Conservation (phyloP, 2,329 filamentous ascomycete species). For the Monilinia polystroma region DNA sequence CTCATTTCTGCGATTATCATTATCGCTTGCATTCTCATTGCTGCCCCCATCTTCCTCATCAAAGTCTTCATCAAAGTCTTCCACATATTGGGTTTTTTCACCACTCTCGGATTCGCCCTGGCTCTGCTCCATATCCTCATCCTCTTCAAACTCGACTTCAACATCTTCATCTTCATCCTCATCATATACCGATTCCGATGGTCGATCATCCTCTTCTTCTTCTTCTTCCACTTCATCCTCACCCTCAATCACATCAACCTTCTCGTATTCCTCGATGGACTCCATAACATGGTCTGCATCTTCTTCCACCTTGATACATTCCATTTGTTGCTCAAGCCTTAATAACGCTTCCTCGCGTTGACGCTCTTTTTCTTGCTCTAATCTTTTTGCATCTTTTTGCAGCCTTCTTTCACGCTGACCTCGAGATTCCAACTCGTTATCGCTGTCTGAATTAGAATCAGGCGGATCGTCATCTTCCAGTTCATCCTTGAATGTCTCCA, state of each 20-base stretch:
- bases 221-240: constrained; percentile 17
- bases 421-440: constrained; percentile 16
- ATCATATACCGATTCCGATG: constrained; percentile 8
- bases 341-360: constrained; percentile 3
- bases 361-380: constrained; percentile 14
- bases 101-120: neutral
- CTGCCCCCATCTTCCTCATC: constrained; percentile 1
- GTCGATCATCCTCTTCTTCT: constrained; percentile 17
- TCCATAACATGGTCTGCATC: constrained; percentile 10
- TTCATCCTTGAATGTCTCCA: constrained; percentile 37
- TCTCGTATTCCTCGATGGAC: constrained; percentile 17
- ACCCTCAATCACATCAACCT: neutral
- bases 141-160: constrained; percentile 1
- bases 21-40: neutral
- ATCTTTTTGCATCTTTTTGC: constrained; percentile 7
- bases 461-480: constrained; percentile 32
- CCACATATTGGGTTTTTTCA: neutral
- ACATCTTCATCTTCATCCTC: constrained; percentile 16
- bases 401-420: constrained; percentile 9
- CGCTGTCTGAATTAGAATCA: constrained; percentile 31
- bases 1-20: neutral
- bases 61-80: neutral
- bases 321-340: constrained; percentile 16
- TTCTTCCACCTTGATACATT: constrained; percentile 9
- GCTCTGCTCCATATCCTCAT: neutral